A percentile compares a stretch with the other conserved stretches of the same genome.
Conservation (phyloP, 805 yeast species). For the Nakazawaea siamensis region DNA sequence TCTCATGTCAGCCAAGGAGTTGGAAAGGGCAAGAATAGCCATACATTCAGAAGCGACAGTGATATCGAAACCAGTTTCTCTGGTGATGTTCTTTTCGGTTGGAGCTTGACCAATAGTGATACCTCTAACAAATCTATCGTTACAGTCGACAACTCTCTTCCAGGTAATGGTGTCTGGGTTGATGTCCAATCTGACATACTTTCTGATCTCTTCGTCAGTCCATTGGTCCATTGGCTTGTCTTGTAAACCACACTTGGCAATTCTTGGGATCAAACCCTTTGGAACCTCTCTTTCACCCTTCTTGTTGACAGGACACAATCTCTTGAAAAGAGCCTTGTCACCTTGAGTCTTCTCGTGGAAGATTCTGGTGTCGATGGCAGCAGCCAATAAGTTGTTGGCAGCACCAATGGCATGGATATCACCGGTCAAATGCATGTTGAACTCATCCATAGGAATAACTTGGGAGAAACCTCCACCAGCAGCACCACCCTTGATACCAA, state of each 20-base stretch:
- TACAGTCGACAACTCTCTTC: conserved; percentile 90
- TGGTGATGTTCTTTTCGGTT: conserved; percentile 82
- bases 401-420: conserved; percentile 95
- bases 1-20: conserved; percentile 74
- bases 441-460: conserved; percentile 98
- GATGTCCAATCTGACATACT: conserved; percentile 78
- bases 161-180: conserved; percentile 87
- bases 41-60: conserved; percentile 94
- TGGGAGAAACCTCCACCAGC: conserved; percentile 99
- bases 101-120: conserved; percentile 88
- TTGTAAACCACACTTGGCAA: conserved; percentile 71
- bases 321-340: conserved; percentile 69
- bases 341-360: conserved; percentile 86
- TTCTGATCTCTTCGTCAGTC: conserved; percentile 63
- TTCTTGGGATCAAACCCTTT: conserved; percentile 67
- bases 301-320: conserved; percentile 80
- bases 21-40: conserved; percentile 89
- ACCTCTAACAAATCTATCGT: conserved; percentile 85
- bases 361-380: conserved; percentile 95
- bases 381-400: conserved; percentile 89
- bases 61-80: conserved; percentile 90
- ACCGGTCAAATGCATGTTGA: conserved; percentile 95
- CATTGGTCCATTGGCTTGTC: conserved; percentile 76
- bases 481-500: conserved; percentile 98
- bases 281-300: conserved; percentile 71